These are phyloP conservation scores for Gossypium davidsonii DNA, from an alignment of 441 rosid species.

Conservation along the genomic window DNA sequence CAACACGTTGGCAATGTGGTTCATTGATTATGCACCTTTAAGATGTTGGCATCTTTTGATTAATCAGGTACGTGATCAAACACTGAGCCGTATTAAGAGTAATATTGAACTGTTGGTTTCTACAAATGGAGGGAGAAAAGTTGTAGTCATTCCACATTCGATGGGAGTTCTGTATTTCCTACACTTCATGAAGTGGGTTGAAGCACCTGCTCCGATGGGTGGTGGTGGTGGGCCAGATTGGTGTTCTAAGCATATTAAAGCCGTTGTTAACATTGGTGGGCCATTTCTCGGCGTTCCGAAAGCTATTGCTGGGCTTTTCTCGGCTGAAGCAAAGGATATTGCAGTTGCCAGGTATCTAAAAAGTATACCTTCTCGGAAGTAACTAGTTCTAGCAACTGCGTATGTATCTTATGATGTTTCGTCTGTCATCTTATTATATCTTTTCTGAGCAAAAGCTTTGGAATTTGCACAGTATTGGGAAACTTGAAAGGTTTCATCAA, in stretches of 20 bases:
- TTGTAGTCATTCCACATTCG: constrained; percentile 88
- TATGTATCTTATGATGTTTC: constrained; percentile 10
- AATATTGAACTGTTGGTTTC: constrained; percentile 78
- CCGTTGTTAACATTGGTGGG: constrained; percentile 88
- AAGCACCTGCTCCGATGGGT: constrained; percentile 96
- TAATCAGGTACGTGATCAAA: constrained; percentile 81
- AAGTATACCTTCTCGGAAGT: neutral
- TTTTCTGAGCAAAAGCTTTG: neutral
- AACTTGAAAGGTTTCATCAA: neutral
- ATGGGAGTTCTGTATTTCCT: constrained; percentile 93
- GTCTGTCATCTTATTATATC: neutral
- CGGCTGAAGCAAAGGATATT: constrained; percentile 90
- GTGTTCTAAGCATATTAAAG: constrained; percentile 90
- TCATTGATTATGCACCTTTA: neutral
- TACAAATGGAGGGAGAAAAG: constrained; percentile 75
- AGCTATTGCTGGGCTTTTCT: constrained; percentile 80
- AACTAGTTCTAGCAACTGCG: neutral
- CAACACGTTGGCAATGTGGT: neutral
- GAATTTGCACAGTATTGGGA: neutral
- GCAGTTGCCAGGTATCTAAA: constrained; percentile 77
- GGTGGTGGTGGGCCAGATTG: constrained; percentile 93
- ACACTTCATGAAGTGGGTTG: constrained; percentile 99
- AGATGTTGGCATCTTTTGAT: constrained; percentile 14
- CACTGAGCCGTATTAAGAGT: constrained; percentile 83
- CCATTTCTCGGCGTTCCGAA: constrained; percentile 91